Percentiles rank a stretch among this genome's conserved stretches.
Evolutionary conservation across 148 eudicot species (phyloP).

Genomic region (Amaranthus palmeri): DNA sequence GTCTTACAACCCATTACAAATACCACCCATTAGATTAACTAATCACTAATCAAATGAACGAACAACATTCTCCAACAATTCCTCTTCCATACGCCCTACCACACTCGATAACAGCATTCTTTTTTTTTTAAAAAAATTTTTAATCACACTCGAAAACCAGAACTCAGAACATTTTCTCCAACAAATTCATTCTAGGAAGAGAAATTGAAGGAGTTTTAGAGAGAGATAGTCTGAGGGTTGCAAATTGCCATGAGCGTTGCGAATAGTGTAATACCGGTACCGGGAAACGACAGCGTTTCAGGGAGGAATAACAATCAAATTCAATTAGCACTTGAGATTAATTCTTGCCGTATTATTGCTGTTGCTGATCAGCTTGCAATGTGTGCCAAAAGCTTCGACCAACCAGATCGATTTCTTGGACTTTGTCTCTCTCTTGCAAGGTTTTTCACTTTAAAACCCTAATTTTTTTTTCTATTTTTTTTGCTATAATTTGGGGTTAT

Average conservation of each 20-base stretch:
- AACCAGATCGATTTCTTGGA: constrained; percentile 13
- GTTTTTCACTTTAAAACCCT: constrained; percentile 22
- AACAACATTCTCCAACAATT: background rate
- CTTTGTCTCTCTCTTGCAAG: constrained; percentile 42
- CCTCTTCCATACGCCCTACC: background rate
- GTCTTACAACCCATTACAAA: background rate
- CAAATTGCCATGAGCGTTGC: constrained; percentile 6
- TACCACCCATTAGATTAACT: background rate
- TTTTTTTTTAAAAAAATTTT: background rate
- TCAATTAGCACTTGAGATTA: constrained; percentile 11
- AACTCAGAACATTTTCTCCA: background rate
- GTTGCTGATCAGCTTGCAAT: constrained; percentile 24
- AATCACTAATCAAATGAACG: background rate
- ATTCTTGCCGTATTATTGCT: constrained; percentile 16
- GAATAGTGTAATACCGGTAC: background rate
- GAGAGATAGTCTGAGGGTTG: background rate
- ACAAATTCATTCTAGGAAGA: background rate
- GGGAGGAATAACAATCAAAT: background rate
- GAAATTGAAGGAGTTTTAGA: no score
- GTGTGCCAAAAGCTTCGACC: background rate
- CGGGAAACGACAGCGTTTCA: constrained; percentile 5
- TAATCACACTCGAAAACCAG: no score
- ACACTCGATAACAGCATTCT: background rate
- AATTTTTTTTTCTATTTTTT: background rate
- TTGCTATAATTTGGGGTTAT: background rate